These are phyloP conservation scores for Lactarius vividus DNA, from an alignment of 768 basidiomycete species.

Conservation along the genomic window DNA sequence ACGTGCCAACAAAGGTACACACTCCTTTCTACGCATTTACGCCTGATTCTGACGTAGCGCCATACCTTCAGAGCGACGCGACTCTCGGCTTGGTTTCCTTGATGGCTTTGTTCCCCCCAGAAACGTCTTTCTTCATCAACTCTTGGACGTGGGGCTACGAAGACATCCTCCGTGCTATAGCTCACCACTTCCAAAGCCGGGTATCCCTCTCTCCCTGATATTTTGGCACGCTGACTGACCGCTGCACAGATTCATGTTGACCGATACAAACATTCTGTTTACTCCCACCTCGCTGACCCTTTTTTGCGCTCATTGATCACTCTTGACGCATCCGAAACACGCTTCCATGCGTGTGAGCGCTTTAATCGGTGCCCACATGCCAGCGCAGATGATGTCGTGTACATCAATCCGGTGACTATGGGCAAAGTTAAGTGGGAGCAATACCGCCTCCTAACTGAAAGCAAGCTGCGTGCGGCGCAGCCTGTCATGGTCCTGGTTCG, in stretches of 20 bases:
- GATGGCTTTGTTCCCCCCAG: conserved; percentile 61
- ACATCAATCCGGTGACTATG: conserved; percentile 80
- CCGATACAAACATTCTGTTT: conserved; percentile 78
- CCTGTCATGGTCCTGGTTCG: conserved; percentile 63
- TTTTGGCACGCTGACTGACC: background rate
- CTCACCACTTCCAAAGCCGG: conserved; percentile 59
- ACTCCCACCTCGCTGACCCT: conserved; percentile 54
- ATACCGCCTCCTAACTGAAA: conserved; percentile 44
- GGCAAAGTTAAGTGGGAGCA: conserved; percentile 56
- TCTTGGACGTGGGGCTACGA: conserved; percentile 98
- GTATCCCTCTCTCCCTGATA: conserved; percentile 36
- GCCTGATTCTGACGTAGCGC: background rate
- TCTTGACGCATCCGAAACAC: conserved; percentile 55
- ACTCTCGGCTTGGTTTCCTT: conserved; percentile 64
- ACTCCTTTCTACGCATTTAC: background rate
- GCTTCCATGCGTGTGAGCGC: conserved; percentile 94
- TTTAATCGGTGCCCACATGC: conserved; percentile 62
- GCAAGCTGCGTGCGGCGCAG: conserved; percentile 44
- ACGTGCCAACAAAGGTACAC: conserved; percentile 4
- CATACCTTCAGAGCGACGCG: conserved; percentile 53
- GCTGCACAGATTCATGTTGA: conserved; percentile 77
- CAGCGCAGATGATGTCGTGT: conserved; percentile 59
- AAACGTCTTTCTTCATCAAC: conserved; percentile 84
- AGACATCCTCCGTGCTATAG: conserved; percentile 76
- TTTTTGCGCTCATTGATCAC: conserved; percentile 61